Percentiles rank a stretch among this genome's conserved stretches.
These are phyloP conservation scores for Zoysia matrella DNA, from an alignment of 202 grass and related monocot species.

Conservation along the genomic window DNA sequence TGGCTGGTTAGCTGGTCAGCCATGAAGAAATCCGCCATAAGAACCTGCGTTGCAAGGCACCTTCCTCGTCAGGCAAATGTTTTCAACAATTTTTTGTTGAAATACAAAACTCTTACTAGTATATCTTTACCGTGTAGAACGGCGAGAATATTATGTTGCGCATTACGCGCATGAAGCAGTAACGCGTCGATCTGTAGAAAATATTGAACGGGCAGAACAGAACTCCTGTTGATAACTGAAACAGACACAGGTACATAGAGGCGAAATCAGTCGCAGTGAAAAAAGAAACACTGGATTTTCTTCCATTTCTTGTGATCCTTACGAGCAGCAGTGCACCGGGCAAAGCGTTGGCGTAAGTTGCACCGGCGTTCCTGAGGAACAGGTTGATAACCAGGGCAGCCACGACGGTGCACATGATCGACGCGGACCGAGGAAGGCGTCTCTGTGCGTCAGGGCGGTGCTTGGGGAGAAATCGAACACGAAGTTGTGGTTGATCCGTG, in stretches of 20 bases:
- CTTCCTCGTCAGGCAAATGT: conserved; percentile 14
- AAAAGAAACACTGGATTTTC: too few relatives aligned
- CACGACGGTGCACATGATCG: conserved; percentile 80
- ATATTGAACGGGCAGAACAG: conserved; percentile 80
- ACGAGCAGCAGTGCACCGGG: conserved; percentile 78
- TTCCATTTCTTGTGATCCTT: conserved; percentile 1
- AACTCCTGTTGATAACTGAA: conserved; percentile 62
- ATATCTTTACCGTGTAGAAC: conserved; percentile 68
- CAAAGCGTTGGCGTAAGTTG: conserved; percentile 63
- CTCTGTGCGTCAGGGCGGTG: conserved; percentile 74
- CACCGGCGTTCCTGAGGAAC: conserved; percentile 56
- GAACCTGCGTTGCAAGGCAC: conserved; percentile 56
- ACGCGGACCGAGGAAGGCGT: conserved; percentile 79
- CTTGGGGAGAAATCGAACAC: conserved; percentile 75
- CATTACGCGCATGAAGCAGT: conserved; percentile 83
- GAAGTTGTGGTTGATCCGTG: conserved; percentile 86
- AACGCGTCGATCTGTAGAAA: conserved; percentile 80
- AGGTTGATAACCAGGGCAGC: conserved; percentile 69
- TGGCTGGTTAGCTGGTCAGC: conserved; percentile 97
- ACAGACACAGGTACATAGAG: conserved; percentile 5
- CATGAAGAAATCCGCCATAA: conserved; percentile 89
- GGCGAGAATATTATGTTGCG: conserved; percentile 88
- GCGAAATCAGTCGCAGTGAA: neutral
- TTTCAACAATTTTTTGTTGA: neutral
- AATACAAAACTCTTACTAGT: too few relatives aligned